Base-by-base conservation (phyloP, 2,329 filamentous ascomycete species). In the Paecilomyces dactylethromorphus region DNA sequence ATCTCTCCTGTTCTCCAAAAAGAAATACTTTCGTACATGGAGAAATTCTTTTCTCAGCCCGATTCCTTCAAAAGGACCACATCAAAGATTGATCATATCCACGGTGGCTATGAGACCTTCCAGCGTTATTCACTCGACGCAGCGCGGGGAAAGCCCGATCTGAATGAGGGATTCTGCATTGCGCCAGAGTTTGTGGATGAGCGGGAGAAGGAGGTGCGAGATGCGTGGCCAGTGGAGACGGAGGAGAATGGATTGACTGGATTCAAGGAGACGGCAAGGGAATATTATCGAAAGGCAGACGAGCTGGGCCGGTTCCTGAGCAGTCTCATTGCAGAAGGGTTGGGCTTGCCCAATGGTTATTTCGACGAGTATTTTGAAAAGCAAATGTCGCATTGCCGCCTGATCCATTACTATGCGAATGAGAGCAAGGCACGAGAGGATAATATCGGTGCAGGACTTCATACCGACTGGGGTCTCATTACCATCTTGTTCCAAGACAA, bases 391-490 rank as follows among this genome's bases (percentile, higher is more conserved):
- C 56, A 55, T 32, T 58, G 56, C 26, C 31, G 29, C 3, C 32
- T 58, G 22, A 55, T 50, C 13, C 32, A 58, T 49, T 49, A 58
- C 22, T 22, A 45, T 18, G 39, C 15, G n/a, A n/a, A 18, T 18
- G 39, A 18, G 15, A 18, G 39, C 15, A 45, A 45, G 15, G n/a
- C 7, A n/a, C 39, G 4, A 18, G 39, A 45, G 15, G 39, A 45
- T 21, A 18, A 18, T n/a, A 45, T 45, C 39, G 57, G 59, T 3
- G 35, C 57, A 32, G 35, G 49, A 22, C 45, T 53, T 11, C 82
- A 83, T 62, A 82, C 79, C 1, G 82, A 83, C 65, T 84, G 81
- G 61, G 80, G 81, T 26, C 77, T 78, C 54, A 78, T 84, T 55
- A 84, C 82, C 0, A 72, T 84, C 29, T 76, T 84, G 12, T 74